These are phyloP conservation scores for Nitzschia palea DNA, from an alignment of 108 stramenopile genomes.

Conservation along the genomic window DNA sequence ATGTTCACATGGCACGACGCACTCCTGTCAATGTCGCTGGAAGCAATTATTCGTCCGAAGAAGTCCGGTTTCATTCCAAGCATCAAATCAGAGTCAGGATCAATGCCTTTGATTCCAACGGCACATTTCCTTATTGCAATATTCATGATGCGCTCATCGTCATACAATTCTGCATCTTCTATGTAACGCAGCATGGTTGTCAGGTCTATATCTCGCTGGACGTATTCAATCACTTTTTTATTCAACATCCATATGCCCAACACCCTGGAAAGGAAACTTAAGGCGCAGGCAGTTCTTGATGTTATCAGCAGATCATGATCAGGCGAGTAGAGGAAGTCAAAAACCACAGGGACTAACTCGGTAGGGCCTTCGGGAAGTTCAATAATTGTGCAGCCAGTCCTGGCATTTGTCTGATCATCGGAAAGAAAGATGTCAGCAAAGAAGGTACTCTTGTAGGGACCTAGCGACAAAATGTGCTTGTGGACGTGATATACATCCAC, in stretches of 20 bases:
- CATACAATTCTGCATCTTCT: constrained; percentile 18
- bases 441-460: constrained; percentile 34
- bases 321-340: constrained; percentile 48
- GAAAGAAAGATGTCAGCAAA: constrained; percentile 28
- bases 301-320: constrained; percentile 19
- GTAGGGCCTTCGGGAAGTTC: constrained; percentile 33
- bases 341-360: constrained; percentile 25
- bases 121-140: constrained; percentile 19
- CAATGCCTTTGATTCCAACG: constrained; percentile 10
- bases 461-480: constrained; percentile 43
- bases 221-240: constrained; percentile 40
- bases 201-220: constrained; percentile 38
- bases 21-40: constrained; percentile 18
- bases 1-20: constrained; percentile 20
- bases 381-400: constrained; percentile 5
- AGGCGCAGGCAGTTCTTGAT: constrained; percentile 28
- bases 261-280: constrained; percentile 45
- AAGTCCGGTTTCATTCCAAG: constrained; percentile 23
- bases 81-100: constrained; percentile 19
- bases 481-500: constrained; percentile 38
- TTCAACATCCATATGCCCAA: constrained; percentile 40
- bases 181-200: constrained; percentile 33
- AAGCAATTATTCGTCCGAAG: constrained; percentile 31
- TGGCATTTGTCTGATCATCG: not conserved
- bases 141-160: constrained; percentile 25